A percentile compares a stretch with the other conserved stretches of the same genome.
Conservation (phyloP, 2,329 filamentous ascomycete genomes). For the Aureobasidium leucospermi region DNA sequence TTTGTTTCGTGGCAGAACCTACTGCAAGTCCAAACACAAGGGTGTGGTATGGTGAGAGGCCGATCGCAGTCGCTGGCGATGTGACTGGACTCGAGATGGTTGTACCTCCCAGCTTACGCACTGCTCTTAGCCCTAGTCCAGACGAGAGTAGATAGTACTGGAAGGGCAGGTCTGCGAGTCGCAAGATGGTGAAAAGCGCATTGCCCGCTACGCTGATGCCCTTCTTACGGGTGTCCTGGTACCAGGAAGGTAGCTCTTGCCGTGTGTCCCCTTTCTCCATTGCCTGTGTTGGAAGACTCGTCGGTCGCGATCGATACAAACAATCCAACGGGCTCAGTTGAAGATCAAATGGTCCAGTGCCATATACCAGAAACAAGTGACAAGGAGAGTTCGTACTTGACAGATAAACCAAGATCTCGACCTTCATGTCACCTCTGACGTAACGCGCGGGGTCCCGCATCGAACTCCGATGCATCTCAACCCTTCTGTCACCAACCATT, state of each 20-base stretch:
- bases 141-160: conserved; percentile 19
- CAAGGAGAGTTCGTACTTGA: neutral
- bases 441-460: neutral
- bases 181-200: conserved; percentile 16
- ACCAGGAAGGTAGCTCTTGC: conserved; percentile 15
- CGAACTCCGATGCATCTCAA: too few species aligned
- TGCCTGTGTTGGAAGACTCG: neutral
- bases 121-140: conserved; percentile 10
- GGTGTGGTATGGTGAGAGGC: conserved; percentile 19
- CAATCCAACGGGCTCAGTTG: neutral
- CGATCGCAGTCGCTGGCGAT: conserved; percentile 13
- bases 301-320: neutral
- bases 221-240: conserved; percentile 15
- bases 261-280: neutral
- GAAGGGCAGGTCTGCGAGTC: conserved; percentile 18
- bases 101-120: conserved; percentile 14
- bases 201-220: conserved; percentile 14
- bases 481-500: too few species aligned
- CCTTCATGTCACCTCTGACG: neutral
- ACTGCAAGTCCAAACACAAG: conserved; percentile 20
- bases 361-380: neutral
- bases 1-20: conserved; percentile 21
- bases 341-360: neutral
- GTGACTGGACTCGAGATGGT: conserved; percentile 11
- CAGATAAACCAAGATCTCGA: neutral